phyloP scores from a whole-genome alignment of 495 filamentous ascomycete species.

The Hypoxylon fuscum region DNA sequence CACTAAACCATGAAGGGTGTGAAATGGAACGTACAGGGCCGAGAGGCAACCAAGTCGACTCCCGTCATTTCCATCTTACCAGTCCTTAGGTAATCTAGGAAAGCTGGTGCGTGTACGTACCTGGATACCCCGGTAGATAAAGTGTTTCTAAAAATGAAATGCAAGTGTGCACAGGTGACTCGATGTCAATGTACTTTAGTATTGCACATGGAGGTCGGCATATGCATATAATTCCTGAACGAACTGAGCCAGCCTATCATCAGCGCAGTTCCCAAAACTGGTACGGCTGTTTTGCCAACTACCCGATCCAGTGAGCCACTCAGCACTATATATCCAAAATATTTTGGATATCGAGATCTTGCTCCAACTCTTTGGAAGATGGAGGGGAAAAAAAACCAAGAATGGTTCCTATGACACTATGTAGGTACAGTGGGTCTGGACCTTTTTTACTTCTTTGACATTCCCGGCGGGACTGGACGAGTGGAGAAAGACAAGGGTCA shows the following conservation, averaged over 20 bases:
- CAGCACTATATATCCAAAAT: no score
- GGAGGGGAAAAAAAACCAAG: not conserved
- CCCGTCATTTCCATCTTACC: slow-evolving; percentile 7
- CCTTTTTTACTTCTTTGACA: slow-evolving; percentile 23
- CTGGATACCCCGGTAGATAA: not conserved
- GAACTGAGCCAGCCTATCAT: not conserved
- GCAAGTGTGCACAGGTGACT: not conserved
- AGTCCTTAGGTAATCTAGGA: slow-evolving; percentile 28
- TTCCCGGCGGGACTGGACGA: slow-evolving; percentile 12
- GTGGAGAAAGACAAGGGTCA: slow-evolving; percentile 26
- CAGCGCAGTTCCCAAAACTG: not conserved
- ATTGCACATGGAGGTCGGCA: not conserved
- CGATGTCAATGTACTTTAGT: not conserved
- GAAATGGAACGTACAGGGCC: slow-evolving; percentile 17
- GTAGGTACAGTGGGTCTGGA: slow-evolving; percentile 13
- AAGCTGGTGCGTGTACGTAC: not conserved
- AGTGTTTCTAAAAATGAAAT: slow-evolving; percentile 4
- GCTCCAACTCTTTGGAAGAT: slow-evolving; percentile 11
- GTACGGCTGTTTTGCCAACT: not conserved
- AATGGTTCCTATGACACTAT: no score
- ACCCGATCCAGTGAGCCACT: no score
- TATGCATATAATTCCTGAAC: not conserved
- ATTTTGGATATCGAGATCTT: no score
- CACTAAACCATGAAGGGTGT: slow-evolving; percentile 14
- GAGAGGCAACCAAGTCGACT: slow-evolving; percentile 18